A percentile compares a stretch with the other conserved stretches of the same genome.
These are phyloP conservation scores for Discostella stelligeroides DNA, from an alignment of 108 stramenopile genomes.

Conservation along the genomic window DNA sequence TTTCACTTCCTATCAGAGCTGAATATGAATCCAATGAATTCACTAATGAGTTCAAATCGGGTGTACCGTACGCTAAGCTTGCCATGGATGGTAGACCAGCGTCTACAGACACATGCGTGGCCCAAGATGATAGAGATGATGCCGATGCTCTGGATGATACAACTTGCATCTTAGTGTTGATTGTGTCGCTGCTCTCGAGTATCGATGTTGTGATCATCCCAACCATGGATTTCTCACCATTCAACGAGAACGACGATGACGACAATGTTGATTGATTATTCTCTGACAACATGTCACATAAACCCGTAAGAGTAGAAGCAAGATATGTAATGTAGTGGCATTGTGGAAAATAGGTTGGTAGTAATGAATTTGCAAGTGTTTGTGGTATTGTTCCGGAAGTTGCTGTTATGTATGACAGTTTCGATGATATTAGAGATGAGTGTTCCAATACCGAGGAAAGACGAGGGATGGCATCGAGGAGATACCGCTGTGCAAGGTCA, in stretches of 20 bases:
- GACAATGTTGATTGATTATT: neutral
- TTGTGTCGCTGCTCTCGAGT: neutral
- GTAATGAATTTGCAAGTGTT: slow-evolving; percentile 53
- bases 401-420: slow-evolving; percentile 10
- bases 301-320: slow-evolving; percentile 60
- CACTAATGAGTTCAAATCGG: slow-evolving; percentile 33
- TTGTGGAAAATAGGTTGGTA: slow-evolving; percentile 67
- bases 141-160: neutral
- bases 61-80: slow-evolving; percentile 53
- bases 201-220: slow-evolving; percentile 28
- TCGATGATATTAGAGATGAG: slow-evolving; percentile 17
- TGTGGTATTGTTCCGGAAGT: slow-evolving; percentile 57
- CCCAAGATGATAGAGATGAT: slow-evolving; percentile 31
- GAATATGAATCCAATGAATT: slow-evolving; percentile 37
- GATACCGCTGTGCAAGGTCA: slow-evolving; percentile 23
- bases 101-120: slow-evolving; percentile 19
- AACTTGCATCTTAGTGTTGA: neutral
- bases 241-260: neutral
- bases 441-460: slow-evolving; percentile 32
- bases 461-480: slow-evolving; percentile 36
- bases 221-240: slow-evolving; percentile 8
- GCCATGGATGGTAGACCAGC: slow-evolving; percentile 50
- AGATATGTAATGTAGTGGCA: slow-evolving; percentile 58
- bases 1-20: slow-evolving; percentile 26
- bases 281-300: slow-evolving; percentile 41